Evolutionary conservation across 73 alveolate species (phyloP).

Genomic region (Symbiodinium pilosum): DNA sequence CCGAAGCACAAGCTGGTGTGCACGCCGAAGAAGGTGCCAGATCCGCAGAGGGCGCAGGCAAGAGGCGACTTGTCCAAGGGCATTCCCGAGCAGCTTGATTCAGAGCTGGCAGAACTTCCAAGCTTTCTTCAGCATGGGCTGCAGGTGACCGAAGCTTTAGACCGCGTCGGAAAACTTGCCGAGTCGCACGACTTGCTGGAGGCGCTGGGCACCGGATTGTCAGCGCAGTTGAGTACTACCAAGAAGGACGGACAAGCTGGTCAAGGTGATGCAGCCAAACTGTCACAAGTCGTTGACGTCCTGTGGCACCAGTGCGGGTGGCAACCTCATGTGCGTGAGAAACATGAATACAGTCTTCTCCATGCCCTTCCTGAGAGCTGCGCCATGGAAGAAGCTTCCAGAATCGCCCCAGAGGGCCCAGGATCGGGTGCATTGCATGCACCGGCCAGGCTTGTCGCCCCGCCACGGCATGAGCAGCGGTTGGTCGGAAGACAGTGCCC

Average conservation of each 20-base stretch:
- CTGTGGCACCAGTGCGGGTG: constrained; percentile 31
- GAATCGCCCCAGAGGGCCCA: not conserved
- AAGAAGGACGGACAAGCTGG: not conserved
- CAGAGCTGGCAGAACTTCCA: no score
- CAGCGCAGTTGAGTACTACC: not conserved
- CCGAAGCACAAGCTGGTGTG: constrained; percentile 45
- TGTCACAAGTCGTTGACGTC: not conserved
- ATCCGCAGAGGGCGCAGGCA: not conserved
- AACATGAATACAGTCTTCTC: constrained; percentile 44
- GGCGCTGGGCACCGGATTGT: constrained; percentile 25
- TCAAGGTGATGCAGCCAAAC: not conserved
- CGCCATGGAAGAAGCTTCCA: not conserved
- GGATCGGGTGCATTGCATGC: not conserved
- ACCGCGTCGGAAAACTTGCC: not conserved
- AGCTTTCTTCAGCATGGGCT: no score
- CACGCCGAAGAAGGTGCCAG: not conserved
- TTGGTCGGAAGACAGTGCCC: constrained; percentile 27
- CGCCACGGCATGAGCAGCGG: not conserved
- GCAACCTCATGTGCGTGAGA: constrained; percentile 65
- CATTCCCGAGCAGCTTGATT: not conserved
- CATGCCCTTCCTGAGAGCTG: not conserved
- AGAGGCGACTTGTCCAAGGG: not conserved
- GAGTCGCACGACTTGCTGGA: constrained; percentile 4
- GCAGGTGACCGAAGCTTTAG: not conserved
- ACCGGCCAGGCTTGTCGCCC: not conserved